Conservation (phyloP, 2,329 filamentous ascomycete species). For the Phyllosticta citrichinensis region DNA sequence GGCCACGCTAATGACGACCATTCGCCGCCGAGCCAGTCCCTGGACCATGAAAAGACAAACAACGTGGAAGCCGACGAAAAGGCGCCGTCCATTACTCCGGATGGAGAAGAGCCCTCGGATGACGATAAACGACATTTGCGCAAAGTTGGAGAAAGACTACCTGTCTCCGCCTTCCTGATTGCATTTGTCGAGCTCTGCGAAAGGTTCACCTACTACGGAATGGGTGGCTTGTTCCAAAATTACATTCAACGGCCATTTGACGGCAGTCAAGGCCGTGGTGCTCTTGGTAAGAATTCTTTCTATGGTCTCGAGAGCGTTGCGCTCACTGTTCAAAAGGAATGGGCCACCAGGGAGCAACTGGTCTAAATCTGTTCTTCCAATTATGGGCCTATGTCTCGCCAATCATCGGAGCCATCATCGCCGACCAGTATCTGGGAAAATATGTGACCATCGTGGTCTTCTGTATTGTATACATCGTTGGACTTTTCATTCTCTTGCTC, state of each 20-base stretch:
- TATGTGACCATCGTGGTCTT: constrained; percentile 56
- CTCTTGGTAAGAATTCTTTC: constrained; percentile 1
- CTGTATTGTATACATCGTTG: constrained; percentile 47
- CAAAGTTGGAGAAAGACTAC: constrained; percentile 26
- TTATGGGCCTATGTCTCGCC: constrained; percentile 29
- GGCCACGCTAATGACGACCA: constrained; percentile 1
- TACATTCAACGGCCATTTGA: constrained; percentile 21
- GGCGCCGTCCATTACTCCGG: background rate
- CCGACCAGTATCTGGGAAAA: constrained; percentile 55
- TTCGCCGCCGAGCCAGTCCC: constrained; percentile 1
- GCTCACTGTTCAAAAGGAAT: constrained; percentile 15
- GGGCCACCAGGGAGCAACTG: constrained; percentile 24
- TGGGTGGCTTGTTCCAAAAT: constrained; percentile 28
- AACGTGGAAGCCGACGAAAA: constrained; percentile 5
- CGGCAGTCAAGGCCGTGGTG: constrained; percentile 13
- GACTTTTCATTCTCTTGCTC: constrained; percentile 52
- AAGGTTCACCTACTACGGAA: constrained; percentile 23
- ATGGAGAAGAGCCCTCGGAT: constrained; percentile 24
- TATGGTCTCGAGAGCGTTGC: background rate
- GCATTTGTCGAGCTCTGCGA: constrained; percentile 29
- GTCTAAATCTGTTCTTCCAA: constrained; percentile 26
- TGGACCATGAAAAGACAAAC: background rate
- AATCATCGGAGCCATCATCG: constrained; percentile 33
- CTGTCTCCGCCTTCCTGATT: constrained; percentile 26
- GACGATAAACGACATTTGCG: constrained; percentile 24